Base-by-base conservation (phyloP, 345 rosid species). In the Euphorbia tirucalli region DNA sequence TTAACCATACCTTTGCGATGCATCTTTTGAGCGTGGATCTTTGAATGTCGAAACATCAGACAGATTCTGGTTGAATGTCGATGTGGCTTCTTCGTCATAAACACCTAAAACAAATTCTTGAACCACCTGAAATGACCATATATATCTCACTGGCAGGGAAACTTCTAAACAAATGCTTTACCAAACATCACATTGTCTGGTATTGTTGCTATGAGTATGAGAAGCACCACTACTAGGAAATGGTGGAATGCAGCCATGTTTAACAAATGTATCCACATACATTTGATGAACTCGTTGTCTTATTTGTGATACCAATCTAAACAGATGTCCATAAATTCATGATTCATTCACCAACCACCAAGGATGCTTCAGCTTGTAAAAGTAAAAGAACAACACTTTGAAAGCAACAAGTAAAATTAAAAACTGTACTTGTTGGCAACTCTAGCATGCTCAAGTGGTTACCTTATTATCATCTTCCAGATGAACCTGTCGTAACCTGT, bases 41-140 rank as follows among this genome's bases (percentile, higher is more conserved):
- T 88, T 87, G 77, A 88, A 74, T 15, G 85, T 86, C 8, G 93
- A 90, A 80, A 83, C 73, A 74, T 88, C 90, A 55, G 97, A 89
- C 24, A 87, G 83, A 70, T 88, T 92, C 81, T 86, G 90, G 80
- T 90, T 83, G 86, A 79, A 88, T 25, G 89, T 81, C 74, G 89
- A 83, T 66, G 97, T 95, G 74, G 90, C 93, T 35, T 88, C 92
- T 69, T 87, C 82, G 81, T 92, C 93, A 77, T 79, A 92, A 35
- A 70, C 84, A 66, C 99, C 99, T 85, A 95, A 80, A 44, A 81
- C 66, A 84, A 90, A 92, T 74, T 90, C 91, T 70, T 92, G 99
- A 59, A 89, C 96, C 78, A 80, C 77, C 97, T 92, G 87, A 63
- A 77, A 77, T 32, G 30, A 69, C 72, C 11, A 74, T 57, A 55